Base-by-base conservation (phyloP, 768 basidiomycete species). In the Trichaptum fuscoviolaceum region DNA sequence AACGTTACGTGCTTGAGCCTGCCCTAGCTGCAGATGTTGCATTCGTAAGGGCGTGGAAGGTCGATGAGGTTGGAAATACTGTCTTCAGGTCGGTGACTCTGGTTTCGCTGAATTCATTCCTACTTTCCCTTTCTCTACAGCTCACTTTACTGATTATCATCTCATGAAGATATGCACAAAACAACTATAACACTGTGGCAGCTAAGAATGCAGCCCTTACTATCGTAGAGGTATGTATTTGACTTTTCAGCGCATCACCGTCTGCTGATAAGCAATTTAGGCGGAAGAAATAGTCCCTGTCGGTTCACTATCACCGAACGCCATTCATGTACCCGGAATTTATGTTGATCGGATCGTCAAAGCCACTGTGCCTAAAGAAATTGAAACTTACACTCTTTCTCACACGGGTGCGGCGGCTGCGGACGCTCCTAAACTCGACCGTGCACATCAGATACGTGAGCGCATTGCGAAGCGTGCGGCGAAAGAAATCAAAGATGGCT, bases 1-100 rank as follows among this genome's bases (percentile, higher is more conserved):
- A 88, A 72, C 80, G 85, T 74, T 96, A 89, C 77, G 79, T 96
- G 30, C 78, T 96, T 76, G 95, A 97, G 76, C 85, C 88, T 17
- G 87, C 92, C 8, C 85, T 95, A 68, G 79, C 84, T 18, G 92
- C 89, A 17, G 92, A 93, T 75, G 86, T 93, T 69, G 94, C 95
- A 9, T 88, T 97, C 75, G 80, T 97, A 60, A 82, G 87, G 59
- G 95, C 93, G 3, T 96, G 93, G 93, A 96, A 95, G 76, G 95
- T 87, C 17, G 95, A 97, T 70, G 93, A 93, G 74, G 84, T 87
- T 58, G 95, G 95, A 1, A 97, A 97, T 76, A 91, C 89, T 71
- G 87, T 95, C 57, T 97, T 97, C 83, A 84, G 93, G 90, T 92
- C 71, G 65, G 81, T 72, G 27, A 25, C 42, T 15, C 57, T 35